Percentiles rank a stretch among this genome's conserved stretches.
Evolutionary conservation across 331 rosid genomes (phyloP).

Genomic region (Malus hybrid): DNA sequence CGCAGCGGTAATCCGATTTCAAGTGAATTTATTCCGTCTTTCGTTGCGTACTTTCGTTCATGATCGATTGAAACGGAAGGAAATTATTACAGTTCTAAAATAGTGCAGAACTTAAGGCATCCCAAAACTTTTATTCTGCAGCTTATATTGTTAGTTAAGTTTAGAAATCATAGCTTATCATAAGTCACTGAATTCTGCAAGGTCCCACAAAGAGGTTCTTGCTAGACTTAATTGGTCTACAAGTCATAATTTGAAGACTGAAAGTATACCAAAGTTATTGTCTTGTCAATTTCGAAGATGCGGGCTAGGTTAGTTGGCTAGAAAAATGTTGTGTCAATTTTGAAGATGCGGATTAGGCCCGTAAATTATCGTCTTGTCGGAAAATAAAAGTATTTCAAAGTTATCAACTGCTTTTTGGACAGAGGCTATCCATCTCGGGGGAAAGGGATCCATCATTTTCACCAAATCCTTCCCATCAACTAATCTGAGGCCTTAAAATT

Average conservation of each 20-base stretch:
- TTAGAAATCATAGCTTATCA: background rate
- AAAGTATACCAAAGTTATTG: background rate
- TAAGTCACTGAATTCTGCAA: background rate
- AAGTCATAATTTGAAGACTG: constrained; percentile 16
- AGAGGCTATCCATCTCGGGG: background rate
- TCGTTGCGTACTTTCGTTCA: constrained; percentile 14
- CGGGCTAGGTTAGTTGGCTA: too few species aligned
- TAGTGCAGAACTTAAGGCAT: constrained; percentile 20
- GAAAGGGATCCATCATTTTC: too few species aligned
- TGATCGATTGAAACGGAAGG: constrained; percentile 29
- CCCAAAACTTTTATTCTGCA: background rate
- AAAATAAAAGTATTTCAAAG: background rate
- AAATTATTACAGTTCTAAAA: constrained; percentile 24
- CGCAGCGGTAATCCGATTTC: constrained; percentile 33
- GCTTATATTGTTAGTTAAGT: background rate
- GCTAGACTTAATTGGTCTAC: background rate
- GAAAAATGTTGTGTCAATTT: too few species aligned
- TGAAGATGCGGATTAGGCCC: too few species aligned
- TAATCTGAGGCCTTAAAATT: too few species aligned
- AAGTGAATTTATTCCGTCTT: constrained; percentile 24
- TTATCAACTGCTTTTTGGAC: constrained; percentile 1
- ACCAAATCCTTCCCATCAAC: too few species aligned
- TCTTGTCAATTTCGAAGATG: too few species aligned
- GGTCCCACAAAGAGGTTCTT: constrained; percentile 6
- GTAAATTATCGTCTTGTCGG: too few species aligned